Evolutionary conservation across 169 alveolate species (phyloP).

Genomic region (Haemoproteus tartakovskyi): DNA sequence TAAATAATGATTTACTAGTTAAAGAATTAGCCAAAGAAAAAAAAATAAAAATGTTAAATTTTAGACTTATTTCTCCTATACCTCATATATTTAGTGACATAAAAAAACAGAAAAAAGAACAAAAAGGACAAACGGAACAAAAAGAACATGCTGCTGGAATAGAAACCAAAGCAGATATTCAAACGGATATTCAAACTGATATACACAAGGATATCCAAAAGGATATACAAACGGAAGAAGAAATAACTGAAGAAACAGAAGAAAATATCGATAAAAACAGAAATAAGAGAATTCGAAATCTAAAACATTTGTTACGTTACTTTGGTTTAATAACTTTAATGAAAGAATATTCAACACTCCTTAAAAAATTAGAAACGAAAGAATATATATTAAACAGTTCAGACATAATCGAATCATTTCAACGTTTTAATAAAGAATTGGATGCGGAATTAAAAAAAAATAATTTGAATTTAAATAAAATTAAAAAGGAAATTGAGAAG

Average conservation of each 20-base stretch:
- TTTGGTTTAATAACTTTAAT: constrained; percentile 20
- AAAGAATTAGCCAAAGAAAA: constrained; percentile 17
- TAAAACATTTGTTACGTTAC: constrained; percentile 11
- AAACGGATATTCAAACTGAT: too few species aligned
- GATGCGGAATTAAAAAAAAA: constrained; percentile 13
- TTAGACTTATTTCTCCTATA: constrained; percentile 13
- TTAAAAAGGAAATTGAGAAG: constrained; percentile 30
- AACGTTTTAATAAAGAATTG: constrained; percentile 14
- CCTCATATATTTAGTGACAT: constrained; percentile 24
- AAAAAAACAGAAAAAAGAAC: constrained; percentile 2
- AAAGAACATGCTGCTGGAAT: not conserved
- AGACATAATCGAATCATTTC: constrained; percentile 28
- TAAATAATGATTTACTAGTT: constrained; percentile 10
- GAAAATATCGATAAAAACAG: too few species aligned
- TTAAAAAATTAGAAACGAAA: constrained; percentile 12
- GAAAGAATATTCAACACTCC: constrained; percentile 33
- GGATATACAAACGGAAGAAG: not conserved
- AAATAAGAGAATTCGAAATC: constrained; percentile 8
- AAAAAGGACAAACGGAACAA: not conserved
- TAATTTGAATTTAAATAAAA: constrained; percentile 25
- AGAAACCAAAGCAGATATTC: too few species aligned
- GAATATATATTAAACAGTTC: constrained; percentile 2
- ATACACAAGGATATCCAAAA: too few species aligned
- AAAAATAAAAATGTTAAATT: constrained; percentile 23
- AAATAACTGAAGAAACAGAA: not conserved